Base-by-base conservation (phyloP, 2,329 filamentous ascomycete genomes). In the Didymella arachidicola region DNA sequence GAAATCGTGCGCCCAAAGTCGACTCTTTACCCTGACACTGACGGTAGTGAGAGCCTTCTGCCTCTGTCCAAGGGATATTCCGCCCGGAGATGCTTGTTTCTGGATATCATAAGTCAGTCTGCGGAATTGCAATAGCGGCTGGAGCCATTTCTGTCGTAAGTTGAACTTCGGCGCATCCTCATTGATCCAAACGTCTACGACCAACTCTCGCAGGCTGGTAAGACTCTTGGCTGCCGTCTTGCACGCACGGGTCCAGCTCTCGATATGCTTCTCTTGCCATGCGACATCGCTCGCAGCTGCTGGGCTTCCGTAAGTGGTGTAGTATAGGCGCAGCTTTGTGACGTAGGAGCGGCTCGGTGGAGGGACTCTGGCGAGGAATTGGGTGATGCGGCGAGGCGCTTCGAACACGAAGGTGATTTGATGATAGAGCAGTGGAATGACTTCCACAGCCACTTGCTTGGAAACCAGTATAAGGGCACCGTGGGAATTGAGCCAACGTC, bases 371-470 rank as follows among this genome's bases (percentile, higher is more conserved):
- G 25, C 34, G n/a, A 77, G 59, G 54, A 77, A 77, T 39, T 62
- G 62, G 1, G 3, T 41, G 25, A 76, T 66, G 3, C 71, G 66
- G 16, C 59, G 59, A 7, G 73, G 68, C 7, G 70, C 62, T 16
- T 64, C 59, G 53, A 75, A 74, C n/a, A 68, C 60, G 56, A 78
- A 76, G 7, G 62, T 57, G 2, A 71, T 71, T 1, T 60, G 68
- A 2, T 55, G 43, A 54, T 78, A 77, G 25, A 76, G 60, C n/a
- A 74, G 62, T 3, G 49, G 18, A 10, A 67, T 43, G 16, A 67
- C 61, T 53, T 78, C 76, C 4, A 10, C 2, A 49, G 73, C 41
- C 7, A 76, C 45, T 34, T 69, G 67, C 52, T 71, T 74, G 64
- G 69, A 73, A 14, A 72, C 68, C 1, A 73, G 62, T 45, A 65